Base-by-base conservation (phyloP, 1,284 basidiomycete species). In the Fomitiporia mediterranea region DNA sequence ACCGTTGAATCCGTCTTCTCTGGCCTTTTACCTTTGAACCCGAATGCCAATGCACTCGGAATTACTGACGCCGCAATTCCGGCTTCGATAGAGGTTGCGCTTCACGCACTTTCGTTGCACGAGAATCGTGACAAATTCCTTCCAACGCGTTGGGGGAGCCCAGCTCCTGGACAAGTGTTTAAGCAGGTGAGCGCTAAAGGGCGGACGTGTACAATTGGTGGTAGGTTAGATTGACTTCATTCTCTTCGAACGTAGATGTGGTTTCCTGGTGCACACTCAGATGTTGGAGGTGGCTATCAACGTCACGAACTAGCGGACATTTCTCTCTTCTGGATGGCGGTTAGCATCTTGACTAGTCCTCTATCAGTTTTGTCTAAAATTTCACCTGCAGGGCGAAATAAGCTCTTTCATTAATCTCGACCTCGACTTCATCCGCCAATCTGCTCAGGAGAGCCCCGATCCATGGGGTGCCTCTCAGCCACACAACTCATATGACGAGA, bases 111-210 rank as follows among this genome's bases (percentile, higher is more conserved):
- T 25, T 61, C 66, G 6, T 30, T 68, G 6, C 67, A 68, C 2
- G 67, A 68, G 47, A 67, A 68, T 49, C 48, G 67, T n/a, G 11
- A 64, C 32, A 61, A 42, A 48, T 68, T 68, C 56, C 53, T 65
- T 17, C 64, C 64, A 9, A 68, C 67, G 1, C 58, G 67, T 4
- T 68, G 66, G 66, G 59, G 58, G 5, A 30, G 52, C n/a, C 60
- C 55, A 1, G 21, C 40, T 9, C 51, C 23, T 19, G 61, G 55
- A 37, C 65, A 65, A 51, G 37, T 57, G 17, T 43, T 66, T 1
- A 66, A 66, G 53, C 59, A 66, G 58, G 63, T 61, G n/a, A 8
- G 27, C 30, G 5, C 23, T n/a, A n/a, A n/a, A n/a, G n/a, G n/a
- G n/a, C n/a, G n/a, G n/a, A n/a, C n/a, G n/a, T n/a, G n/a, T n/a